These are phyloP conservation scores for Penicillium sp. DNA, from an alignment of 2,329 filamentous ascomycete species.

Conservation along the genomic window DNA sequence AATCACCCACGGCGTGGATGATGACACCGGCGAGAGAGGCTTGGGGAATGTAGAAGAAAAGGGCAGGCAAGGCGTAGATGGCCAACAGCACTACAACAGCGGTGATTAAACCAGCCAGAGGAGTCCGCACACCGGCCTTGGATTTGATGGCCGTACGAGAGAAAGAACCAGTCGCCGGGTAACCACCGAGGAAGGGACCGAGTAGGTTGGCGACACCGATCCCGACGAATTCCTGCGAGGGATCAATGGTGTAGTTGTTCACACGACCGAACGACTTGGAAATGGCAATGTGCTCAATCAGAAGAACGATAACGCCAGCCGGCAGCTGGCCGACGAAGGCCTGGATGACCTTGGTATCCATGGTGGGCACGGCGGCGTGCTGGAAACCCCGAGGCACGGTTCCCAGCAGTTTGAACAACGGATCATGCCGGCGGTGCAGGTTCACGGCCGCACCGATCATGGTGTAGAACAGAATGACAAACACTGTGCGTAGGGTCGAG, in stretches of 20 bases:
- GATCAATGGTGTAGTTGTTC: conserved; percentile 94
- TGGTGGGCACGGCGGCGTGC: conserved; percentile 65
- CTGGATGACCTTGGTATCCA: conserved; percentile 62
- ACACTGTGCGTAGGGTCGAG: conserved; percentile 83
- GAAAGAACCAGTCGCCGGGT: conserved; percentile 91
- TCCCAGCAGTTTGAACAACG: conserved; percentile 68
- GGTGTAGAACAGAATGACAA: conserved; percentile 88
- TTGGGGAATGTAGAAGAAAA: conserved; percentile 91
- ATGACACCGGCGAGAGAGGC: conserved; percentile 80
- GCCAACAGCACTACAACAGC: conserved; percentile 79
- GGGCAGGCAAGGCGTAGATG: conserved; percentile 77
- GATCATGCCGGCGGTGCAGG: conserved; percentile 57
- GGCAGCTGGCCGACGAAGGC: conserved; percentile 70
- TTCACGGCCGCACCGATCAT: conserved; percentile 85
- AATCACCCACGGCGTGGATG: conserved; percentile 88
- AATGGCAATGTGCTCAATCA: conserved; percentile 96
- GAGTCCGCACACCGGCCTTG: conserved; percentile 89
- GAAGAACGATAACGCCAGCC: conserved; percentile 81
- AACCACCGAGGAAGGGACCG: conserved; percentile 85
- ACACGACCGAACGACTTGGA: conserved; percentile 93
- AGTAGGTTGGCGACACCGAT: conserved; percentile 88
- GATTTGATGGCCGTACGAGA: conserved; percentile 95
- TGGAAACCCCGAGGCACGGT: conserved; percentile 80
- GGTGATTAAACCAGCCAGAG: conserved; percentile 83
- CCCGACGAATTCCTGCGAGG: conserved; percentile 91